phyloP scores from a whole-genome alignment of 2,329 filamentous ascomycete genomes.

The Trichoderma lentiforme region DNA sequence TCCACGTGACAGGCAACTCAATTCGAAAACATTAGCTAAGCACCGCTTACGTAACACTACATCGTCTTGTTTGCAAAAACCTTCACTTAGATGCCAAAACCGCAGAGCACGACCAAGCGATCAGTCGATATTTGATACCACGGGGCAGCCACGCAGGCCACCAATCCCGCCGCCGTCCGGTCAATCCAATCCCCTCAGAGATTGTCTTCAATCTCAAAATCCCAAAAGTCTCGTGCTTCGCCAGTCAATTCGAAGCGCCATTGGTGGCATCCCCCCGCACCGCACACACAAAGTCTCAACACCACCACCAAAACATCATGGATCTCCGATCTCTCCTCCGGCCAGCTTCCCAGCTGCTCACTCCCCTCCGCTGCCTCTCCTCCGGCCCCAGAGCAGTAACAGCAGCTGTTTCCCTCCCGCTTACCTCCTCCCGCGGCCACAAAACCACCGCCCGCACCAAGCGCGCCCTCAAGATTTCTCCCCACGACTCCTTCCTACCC shows the following conservation, averaged over 20 bases:
- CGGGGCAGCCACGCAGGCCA: background rate
- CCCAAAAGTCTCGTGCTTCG: background rate
- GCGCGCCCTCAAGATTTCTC: constrained; percentile 56
- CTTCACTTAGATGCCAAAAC: background rate
- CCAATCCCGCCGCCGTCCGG: constrained; percentile 20
- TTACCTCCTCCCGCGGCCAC: constrained; percentile 39
- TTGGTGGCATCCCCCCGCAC: background rate
- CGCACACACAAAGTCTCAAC: background rate
- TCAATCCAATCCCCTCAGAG: background rate
- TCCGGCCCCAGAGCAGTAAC: background rate
- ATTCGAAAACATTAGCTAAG: background rate
- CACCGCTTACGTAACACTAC: background rate
- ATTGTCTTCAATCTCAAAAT: background rate
- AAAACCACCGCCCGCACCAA: constrained; percentile 54
- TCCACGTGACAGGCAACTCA: background rate
- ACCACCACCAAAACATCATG: constrained; percentile 28
- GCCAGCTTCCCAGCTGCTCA: constrained; percentile 34
- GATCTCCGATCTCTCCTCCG: constrained; percentile 35
- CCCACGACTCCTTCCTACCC: constrained; percentile 58
- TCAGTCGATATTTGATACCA: background rate
- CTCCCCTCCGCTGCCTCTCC: constrained; percentile 24
- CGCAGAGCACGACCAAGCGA: background rate
- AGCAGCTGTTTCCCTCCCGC: constrained; percentile 19
- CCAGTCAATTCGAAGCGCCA: background rate
- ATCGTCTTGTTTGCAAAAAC: background rate